These are phyloP conservation scores for Coniochaeta hoffmannii DNA, from an alignment of 2,329 filamentous ascomycete genomes.

Conservation along the genomic window DNA sequence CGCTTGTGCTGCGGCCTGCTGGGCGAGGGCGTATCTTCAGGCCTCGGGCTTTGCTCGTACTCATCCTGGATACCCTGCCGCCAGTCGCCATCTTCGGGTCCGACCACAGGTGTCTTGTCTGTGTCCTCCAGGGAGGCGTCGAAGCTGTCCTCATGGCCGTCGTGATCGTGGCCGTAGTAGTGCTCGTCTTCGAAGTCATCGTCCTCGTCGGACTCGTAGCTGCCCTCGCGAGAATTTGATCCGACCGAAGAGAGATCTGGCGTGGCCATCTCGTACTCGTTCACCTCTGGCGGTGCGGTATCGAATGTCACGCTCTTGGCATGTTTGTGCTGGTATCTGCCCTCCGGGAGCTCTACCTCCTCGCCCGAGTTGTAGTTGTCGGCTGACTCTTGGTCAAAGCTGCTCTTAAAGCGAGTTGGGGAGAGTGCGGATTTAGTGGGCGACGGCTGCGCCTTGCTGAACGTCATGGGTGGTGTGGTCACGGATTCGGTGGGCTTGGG, in stretches of 20 bases:
- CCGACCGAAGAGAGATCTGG: constrained; percentile 90
- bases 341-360: constrained; percentile 53
- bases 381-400: constrained; percentile 61
- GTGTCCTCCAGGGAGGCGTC: constrained; percentile 93
- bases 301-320: constrained; percentile 98
- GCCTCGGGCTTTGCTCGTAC: constrained; percentile 65
- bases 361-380: constrained; percentile 54
- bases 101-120: constrained; percentile 95
- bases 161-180: constrained; percentile 45
- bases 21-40: constrained; percentile 39
- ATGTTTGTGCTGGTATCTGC: constrained; percentile 68
- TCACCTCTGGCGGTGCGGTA: constrained; percentile 83
- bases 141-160: constrained; percentile 78
- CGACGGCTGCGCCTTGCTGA: constrained; percentile 65
- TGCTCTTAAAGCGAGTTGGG: constrained; percentile 55
- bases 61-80: constrained; percentile 58
- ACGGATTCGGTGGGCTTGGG: constrained; percentile 26
- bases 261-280: constrained; percentile 97
- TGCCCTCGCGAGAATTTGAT: constrained; percentile 84
- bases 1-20: constrained; percentile 51
- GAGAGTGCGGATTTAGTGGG: constrained; percentile 88
- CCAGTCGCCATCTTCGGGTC: constrained; percentile 78
- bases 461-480: constrained; percentile 30
- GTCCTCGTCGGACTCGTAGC: constrained; percentile 79
- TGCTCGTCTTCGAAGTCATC: constrained; percentile 53